Evolutionary conservation across 202 grass and related monocot genomes (phyloP).

Genomic region (Tripidium arundinaceum): DNA sequence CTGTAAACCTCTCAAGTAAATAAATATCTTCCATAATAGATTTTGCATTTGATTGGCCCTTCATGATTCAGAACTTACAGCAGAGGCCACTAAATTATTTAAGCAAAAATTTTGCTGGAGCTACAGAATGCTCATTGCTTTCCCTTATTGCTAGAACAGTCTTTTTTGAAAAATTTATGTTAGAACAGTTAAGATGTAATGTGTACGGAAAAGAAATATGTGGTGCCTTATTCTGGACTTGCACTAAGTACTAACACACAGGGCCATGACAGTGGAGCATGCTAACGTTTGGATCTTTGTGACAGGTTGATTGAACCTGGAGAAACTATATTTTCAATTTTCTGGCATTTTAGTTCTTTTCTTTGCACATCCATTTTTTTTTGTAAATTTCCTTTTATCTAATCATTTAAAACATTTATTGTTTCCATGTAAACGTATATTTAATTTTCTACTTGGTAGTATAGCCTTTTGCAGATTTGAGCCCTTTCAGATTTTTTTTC

Average conservation of each 20-base stretch:
- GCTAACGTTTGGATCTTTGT: neutral
- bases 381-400: neutral
- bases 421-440: neutral
- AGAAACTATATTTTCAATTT: neutral
- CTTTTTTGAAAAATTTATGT: neutral
- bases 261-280: neutral
- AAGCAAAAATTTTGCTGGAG: neutral
- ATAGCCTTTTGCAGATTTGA: neutral
- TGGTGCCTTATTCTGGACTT: neutral
- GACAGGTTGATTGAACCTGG: neutral
- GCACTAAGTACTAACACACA: neutral
- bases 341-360: neutral
- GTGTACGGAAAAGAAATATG: neutral
- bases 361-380: neutral
- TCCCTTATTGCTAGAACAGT: neutral
- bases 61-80: conserved; percentile 5
- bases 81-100: neutral
- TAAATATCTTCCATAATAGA: neutral
- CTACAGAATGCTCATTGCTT: neutral
- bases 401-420: neutral
- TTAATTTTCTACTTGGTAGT: neutral
- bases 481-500: neutral
- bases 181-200: neutral
- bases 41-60: neutral
- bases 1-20: conserved; percentile 34